A percentile compares a stretch with the other conserved stretches of the same genome.
These are phyloP conservation scores for Teratosphaeria gauchensis DNA, from an alignment of 2,329 filamentous ascomycete species.

Conservation along the genomic window DNA sequence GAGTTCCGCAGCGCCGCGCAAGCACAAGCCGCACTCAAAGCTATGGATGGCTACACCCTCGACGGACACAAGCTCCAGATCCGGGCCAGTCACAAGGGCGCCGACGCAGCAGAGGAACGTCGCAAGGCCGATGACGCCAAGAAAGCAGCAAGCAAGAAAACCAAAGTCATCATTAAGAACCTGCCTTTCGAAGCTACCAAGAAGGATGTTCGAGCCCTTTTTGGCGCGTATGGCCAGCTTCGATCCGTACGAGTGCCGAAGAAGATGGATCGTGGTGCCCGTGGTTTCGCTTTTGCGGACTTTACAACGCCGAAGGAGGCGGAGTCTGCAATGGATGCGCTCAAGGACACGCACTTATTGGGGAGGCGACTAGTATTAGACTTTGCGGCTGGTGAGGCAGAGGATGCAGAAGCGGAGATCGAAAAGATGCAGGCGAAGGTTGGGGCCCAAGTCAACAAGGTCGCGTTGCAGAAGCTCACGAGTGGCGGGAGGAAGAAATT, in stretches of 20 bases:
- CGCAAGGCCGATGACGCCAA: conserved; percentile 74
- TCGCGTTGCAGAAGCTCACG: conserved; percentile 80
- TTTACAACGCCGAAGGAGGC: conserved; percentile 89
- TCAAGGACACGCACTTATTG: conserved; percentile 86
- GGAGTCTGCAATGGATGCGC: conserved; percentile 77
- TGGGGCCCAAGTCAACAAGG: conserved; percentile 78
- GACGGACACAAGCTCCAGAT: conserved; percentile 79
- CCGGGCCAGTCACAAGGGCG: conserved; percentile 75
- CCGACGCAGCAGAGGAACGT: conserved; percentile 79
- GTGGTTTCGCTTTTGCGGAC: conserved; percentile 94
- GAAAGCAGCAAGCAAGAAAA: conserved; percentile 65
- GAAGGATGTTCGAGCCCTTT: conserved; percentile 78
- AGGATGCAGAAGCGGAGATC: conserved; percentile 93
- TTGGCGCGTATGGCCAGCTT: conserved; percentile 84
- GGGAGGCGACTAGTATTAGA: conserved; percentile 83
- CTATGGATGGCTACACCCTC: conserved; percentile 84
- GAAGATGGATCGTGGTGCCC: conserved; percentile 80
- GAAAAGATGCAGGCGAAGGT: conserved; percentile 96
- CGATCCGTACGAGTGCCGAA: conserved; percentile 88
- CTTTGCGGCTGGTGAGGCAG: conserved; percentile 77
- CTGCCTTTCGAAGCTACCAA: conserved; percentile 91
- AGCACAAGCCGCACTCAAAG: conserved; percentile 66
- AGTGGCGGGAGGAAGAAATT: conserved; percentile 79
- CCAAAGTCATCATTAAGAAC: conserved; percentile 97
- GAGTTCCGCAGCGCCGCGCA: conserved; percentile 73